phyloP scores from a whole-genome alignment of 2,329 filamentous ascomycete species.

The Exophiala lecanii-corni region DNA sequence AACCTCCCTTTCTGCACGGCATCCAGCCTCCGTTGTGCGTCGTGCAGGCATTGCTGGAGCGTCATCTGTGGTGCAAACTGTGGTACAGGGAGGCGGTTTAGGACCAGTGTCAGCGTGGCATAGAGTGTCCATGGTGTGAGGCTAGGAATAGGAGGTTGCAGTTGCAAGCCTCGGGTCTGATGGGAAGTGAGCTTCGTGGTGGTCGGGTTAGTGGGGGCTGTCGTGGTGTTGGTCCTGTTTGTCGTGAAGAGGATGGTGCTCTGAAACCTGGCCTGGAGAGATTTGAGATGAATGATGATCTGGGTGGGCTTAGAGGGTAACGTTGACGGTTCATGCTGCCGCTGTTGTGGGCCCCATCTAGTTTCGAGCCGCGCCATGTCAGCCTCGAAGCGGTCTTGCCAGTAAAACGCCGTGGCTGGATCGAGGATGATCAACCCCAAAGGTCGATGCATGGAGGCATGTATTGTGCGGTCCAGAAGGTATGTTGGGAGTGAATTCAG shows the following conservation, averaged over 20 bases:
- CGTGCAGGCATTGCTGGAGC: constrained; percentile 31
- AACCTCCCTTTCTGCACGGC: constrained; percentile 27
- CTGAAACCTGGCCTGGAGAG: constrained; percentile 35
- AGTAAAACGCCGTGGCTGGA: constrained; percentile 52
- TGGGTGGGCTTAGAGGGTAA: constrained; percentile 6
- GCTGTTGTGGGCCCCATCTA: constrained; percentile 28
- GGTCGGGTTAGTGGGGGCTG: constrained; percentile 12
- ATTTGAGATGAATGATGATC: constrained; percentile 29
- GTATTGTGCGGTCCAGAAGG: constrained; percentile 39
- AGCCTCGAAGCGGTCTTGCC: constrained; percentile 45
- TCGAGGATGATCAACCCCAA: constrained; percentile 52
- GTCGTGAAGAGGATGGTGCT: constrained; percentile 38
- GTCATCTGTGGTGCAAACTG: constrained; percentile 34
- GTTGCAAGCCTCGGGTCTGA: not conserved
- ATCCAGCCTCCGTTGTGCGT: constrained; percentile 34
- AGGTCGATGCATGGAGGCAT: constrained; percentile 40
- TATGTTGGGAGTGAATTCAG: constrained; percentile 46
- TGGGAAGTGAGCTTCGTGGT: constrained; percentile 1
- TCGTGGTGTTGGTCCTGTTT: constrained; percentile 23
- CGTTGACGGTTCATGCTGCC: not conserved
- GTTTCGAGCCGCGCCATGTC: constrained; percentile 39
- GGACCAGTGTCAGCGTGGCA: constrained; percentile 35
- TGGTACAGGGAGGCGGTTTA: constrained; percentile 33
- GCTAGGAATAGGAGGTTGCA: constrained; percentile 22
- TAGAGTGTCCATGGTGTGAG: constrained; percentile 38